Evolutionary conservation across 306 rosid genomes (phyloP).

Genomic region (Sindora glabra): DNA sequence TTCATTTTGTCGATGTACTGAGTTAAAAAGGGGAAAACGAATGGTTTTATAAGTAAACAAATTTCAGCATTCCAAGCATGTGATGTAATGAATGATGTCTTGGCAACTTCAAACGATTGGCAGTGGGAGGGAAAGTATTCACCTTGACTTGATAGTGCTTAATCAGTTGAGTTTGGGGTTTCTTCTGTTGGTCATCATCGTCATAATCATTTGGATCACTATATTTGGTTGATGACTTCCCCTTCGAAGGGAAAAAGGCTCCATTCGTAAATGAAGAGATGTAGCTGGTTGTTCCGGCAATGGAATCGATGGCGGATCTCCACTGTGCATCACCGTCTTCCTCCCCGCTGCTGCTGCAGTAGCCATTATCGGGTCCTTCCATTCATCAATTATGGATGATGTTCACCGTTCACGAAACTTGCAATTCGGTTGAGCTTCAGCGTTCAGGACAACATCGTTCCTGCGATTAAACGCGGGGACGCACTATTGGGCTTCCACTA

Average conservation of each 20-base stretch:
- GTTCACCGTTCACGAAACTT: no score
- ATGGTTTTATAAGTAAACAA: no score
- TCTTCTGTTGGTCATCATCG: slow-evolving; percentile 4
- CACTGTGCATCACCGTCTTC: slow-evolving; percentile 82
- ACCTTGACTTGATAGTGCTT: slow-evolving; percentile 93
- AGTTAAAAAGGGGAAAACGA: background rate
- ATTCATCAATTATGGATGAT: no score
- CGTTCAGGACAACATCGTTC: no score
- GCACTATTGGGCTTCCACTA: no score
- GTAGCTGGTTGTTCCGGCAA: slow-evolving; percentile 39
- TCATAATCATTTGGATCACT: background rate
- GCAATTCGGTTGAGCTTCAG: no score
- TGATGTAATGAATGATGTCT: no score
- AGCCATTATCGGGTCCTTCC: slow-evolving; percentile 31
- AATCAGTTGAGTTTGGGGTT: slow-evolving; percentile 33
- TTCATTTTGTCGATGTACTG: background rate
- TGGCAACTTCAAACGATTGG: background rate
- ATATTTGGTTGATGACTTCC: background rate
- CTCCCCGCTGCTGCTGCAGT: slow-evolving; percentile 59
- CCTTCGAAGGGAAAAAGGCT: slow-evolving; percentile 9
- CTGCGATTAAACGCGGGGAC: no score
- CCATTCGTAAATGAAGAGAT: slow-evolving; percentile 40
- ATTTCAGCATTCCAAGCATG: no score
- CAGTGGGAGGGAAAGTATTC: background rate
- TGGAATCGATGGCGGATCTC: slow-evolving; percentile 65